Evolutionary conservation across 768 basidiomycete genomes (phyloP).

Genomic region (Kwoniella mangroviensis): DNA sequence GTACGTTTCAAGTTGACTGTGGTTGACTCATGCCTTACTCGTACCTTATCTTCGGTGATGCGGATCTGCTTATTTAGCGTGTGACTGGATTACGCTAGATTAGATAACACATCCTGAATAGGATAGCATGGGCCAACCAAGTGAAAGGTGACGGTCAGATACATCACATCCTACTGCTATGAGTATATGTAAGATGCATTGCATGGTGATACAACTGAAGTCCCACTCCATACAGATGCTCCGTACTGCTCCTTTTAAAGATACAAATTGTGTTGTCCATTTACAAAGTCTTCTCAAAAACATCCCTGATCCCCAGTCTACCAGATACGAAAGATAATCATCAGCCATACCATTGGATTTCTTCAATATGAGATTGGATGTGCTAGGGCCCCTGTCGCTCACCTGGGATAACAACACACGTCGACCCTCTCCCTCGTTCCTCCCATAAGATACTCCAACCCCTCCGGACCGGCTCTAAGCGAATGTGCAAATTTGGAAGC

Average conservation of each 20-base stretch:
- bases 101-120: background rate
- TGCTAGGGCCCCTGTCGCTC: background rate
- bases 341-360: background rate
- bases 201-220: too few species aligned
- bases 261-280: background rate
- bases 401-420: slow-evolving; percentile 31
- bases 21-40: slow-evolving; percentile 1
- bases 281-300: slow-evolving; percentile 2
- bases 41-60: slow-evolving; percentile 2
- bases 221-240: too few species aligned
- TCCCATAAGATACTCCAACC: slow-evolving; percentile 26
- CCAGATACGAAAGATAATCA: too few species aligned
- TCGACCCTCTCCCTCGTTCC: slow-evolving; percentile 26
- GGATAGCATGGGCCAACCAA: too few species aligned
- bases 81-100: slow-evolving; percentile 1
- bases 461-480: slow-evolving; percentile 20
- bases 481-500: slow-evolving; percentile 28
- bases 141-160: too few species aligned
- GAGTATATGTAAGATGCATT: too few species aligned
- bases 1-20: background rate
- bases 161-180: too few species aligned
- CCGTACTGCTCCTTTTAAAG: too few species aligned
- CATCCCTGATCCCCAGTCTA: slow-evolving; percentile 16
- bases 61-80: background rate
- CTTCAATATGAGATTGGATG: background rate